Percentiles rank a stretch among this genome's conserved stretches.
These are phyloP conservation scores for Physaria fendleri DNA, from an alignment of 345 rosid genomes.

Conservation along the genomic window DNA sequence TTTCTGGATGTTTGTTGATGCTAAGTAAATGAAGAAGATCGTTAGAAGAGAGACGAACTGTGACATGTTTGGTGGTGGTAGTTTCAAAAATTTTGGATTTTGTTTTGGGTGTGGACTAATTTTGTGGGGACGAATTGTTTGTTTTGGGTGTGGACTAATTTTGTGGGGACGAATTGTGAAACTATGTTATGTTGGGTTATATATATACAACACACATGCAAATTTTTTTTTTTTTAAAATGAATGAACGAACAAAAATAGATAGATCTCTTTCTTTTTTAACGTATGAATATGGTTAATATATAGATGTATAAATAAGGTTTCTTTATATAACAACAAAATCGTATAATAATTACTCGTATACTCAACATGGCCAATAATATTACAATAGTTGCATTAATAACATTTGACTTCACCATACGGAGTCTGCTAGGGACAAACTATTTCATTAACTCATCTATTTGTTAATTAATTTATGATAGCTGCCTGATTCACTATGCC, in stretches of 20 bases:
- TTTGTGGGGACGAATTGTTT: no score
- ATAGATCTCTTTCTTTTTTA: neutral
- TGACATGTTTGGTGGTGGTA: slow-evolving; percentile 8
- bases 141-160: no score
- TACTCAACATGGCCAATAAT: slow-evolving; percentile 1
- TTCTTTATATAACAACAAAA: neutral
- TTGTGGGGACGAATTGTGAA: slow-evolving; percentile 1
- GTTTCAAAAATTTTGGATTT: neutral
- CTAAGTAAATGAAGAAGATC: slow-evolving; percentile 9
- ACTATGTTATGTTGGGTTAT: slow-evolving; percentile 6
- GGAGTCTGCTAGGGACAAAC: neutral
- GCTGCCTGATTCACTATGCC: no score
- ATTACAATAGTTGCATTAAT: no score
- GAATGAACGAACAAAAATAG: neutral
- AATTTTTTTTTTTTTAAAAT: neutral
- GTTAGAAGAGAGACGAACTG: slow-evolving; percentile 16
- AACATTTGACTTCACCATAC: neutral
- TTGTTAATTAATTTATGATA: neutral
- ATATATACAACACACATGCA: slow-evolving; percentile 5
- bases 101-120: no score
- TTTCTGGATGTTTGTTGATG: neutral
- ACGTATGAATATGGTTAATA: neutral
- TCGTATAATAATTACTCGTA: neutral
- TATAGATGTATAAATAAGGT: neutral
- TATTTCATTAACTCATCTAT: neutral